Base-by-base conservation (phyloP, 2,329 filamentous ascomycete genomes). In the Talaromyces sp. region DNA sequence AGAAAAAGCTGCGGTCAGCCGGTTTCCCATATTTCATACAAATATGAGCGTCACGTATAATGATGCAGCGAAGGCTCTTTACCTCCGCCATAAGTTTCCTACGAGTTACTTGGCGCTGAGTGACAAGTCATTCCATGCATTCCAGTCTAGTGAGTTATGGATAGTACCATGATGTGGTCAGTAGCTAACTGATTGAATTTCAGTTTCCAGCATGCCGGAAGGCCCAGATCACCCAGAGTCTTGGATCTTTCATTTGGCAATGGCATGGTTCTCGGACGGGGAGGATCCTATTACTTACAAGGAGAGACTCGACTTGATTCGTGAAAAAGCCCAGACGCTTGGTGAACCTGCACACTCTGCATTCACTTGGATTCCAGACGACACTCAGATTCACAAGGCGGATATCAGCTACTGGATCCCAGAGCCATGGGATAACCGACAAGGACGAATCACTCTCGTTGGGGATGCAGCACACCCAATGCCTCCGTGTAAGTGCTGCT, bases 201-300 rank as follows among this genome's bases (percentile, higher is more conserved):
- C 37, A 63, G 61, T 65, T 36, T 64, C 64, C 37, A 64, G 63
- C 21, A 60, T 65, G 31, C 63, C 62, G 22, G 62, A 66, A 25
- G 61, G 60, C 22, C 64, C 64, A 15, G 56, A 66, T 46, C 54
- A 65, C 37, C 66, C 66, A 1, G 64, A 64, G 17, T 65, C 63
- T 28, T 68, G 66, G 66, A 59, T 63, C 15, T 68, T 67, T 46
- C 65, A 67, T 35, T 45, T 66, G 5, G 64, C 61, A n/a, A 63
- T 62, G 60, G 61, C 61, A n/a, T 68, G 66, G 66, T 46, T 63
- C 11, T 61, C 59, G 13, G 59, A 63, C 13, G 21, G 46, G 7
- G 54, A 61, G 28, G 22, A 48, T 28, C 40, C 50, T 8, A 19
- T 53, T 17, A 58, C 41, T 17, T 45, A 64, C 25, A 54, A 63